A percentile compares a stretch with the other conserved stretches of the same genome.
phyloP scores from a whole-genome alignment of 441 rosid genomes.

The Populus hybrid region DNA sequence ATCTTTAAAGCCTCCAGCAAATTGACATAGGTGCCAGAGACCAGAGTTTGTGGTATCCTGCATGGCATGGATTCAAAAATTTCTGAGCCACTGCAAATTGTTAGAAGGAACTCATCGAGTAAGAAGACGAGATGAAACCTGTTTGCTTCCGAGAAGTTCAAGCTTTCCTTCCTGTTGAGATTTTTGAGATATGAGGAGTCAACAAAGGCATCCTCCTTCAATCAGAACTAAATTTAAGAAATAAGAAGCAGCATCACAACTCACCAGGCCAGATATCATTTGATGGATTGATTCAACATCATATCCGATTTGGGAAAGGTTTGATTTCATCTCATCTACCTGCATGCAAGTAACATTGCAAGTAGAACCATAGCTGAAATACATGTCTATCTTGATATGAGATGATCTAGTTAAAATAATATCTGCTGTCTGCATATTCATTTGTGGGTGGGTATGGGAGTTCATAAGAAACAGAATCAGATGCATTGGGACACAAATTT shows the following conservation, averaged over 20 bases:
- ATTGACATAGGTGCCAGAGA: conserved; percentile 68
- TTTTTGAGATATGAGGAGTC: conserved; percentile 21
- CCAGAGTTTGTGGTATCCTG: conserved; percentile 80
- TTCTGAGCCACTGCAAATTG: not conserved
- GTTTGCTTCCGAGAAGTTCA: conserved; percentile 70
- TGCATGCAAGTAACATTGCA: conserved; percentile 22
- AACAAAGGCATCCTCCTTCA: conserved; percentile 1
- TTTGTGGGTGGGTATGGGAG: not conserved
- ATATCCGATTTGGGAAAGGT: conserved; percentile 60
- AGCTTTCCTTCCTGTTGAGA: conserved; percentile 76
- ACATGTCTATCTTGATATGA: not conserved
- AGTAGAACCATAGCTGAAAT: conserved; percentile 3
- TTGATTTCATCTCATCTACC: conserved; percentile 70
- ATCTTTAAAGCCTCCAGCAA: conserved; percentile 56
- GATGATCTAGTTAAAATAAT: not conserved
- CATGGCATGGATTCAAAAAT: conserved; percentile 9
- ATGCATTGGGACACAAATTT: not conserved
- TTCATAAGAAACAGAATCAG: not conserved
- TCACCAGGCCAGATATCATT: conserved; percentile 80
- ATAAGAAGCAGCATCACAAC: conserved; percentile 20
- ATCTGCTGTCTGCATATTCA: not conserved
- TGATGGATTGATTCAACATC: conserved; percentile 31
- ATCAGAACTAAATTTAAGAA: not conserved
- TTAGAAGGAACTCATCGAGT: conserved; percentile 9
- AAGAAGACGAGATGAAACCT: conserved; percentile 35